Base-by-base conservation (phyloP, 2,329 filamentous ascomycete species). In the Tolypocladium endophyticum region DNA sequence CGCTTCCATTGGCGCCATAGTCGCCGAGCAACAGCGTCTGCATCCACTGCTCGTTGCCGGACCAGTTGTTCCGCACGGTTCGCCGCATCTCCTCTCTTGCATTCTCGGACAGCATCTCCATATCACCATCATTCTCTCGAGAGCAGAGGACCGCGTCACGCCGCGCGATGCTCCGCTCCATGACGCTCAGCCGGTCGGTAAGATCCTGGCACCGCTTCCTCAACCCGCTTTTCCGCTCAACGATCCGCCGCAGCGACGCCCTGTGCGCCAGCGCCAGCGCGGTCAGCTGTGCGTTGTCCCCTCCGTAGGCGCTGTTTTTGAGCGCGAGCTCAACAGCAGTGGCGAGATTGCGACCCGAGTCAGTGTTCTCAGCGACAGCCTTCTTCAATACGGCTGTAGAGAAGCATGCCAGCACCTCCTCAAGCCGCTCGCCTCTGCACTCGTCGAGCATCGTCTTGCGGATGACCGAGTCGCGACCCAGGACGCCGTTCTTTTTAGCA, bases 371-470 rank as follows among this genome's bases (percentile, higher is more conserved):
- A 0, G 79, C 76, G 1, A 89, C 74, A 0, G 83, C 73, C 68
- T 87, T 91, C 68, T 89, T 89, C 62, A 97, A 72, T 0, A 96
- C 92, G 0, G 86, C 83, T 18, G 89, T 89, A 1, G 93, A 97
- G 67, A 99, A 95, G 0, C 85, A 80, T 3, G 90, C 85, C 35
- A 97, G 79, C 1, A 96, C 77, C 69, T 99, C 94, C 70, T 92
- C 92, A 59, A 97, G 84, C 63, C 90, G 87, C 59, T 96, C 92
- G 7, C 93, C 93, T 65, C 89, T 92, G 75, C 94, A 99, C 67
- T 99, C 93, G 70, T 99, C 94, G 57, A 99, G 79, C 90, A 97
- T 96, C 0, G 91, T 96, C 77, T 96, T 97, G 57, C 94, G 85
- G 38, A 97, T 76, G 0, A 95, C 83, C 0, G 84, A 83, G 68